These are phyloP conservation scores for Ogataea methanolica DNA, from an alignment of 805 yeast genomes.

Conservation along the genomic window DNA sequence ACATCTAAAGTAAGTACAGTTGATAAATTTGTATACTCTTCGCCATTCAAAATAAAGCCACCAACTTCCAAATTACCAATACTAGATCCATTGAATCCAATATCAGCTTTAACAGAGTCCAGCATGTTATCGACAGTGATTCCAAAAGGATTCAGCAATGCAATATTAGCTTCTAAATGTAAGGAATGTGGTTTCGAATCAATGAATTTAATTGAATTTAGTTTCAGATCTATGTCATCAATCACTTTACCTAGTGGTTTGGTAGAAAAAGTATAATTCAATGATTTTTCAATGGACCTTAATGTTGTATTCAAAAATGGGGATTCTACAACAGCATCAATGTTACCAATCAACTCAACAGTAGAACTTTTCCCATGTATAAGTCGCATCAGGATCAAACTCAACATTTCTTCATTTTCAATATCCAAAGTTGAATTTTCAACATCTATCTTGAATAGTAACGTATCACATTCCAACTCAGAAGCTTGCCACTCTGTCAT, in stretches of 20 bases:
- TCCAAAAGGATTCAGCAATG: conserved; percentile 32
- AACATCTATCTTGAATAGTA: conserved; percentile 4
- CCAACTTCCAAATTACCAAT: conserved; percentile 30
- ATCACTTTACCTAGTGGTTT: conserved; percentile 1
- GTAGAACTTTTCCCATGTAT: conserved; percentile 3
- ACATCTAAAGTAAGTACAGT: conserved; percentile 16
- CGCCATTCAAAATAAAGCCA: conserved; percentile 20
- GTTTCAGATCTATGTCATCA: conserved; percentile 2
- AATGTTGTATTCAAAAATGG: conserved; percentile 19
- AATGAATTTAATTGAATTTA: conserved; percentile 18
- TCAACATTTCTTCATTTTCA: neutral
- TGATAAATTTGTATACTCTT: conserved; percentile 18
- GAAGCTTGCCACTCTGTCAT: conserved; percentile 16
- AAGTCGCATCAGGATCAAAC: neutral
- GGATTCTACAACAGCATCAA: conserved; percentile 21
- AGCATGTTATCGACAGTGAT: conserved; percentile 27
- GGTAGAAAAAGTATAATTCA: conserved; percentile 1
- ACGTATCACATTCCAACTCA: conserved; percentile 13
- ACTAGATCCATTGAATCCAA: conserved; percentile 28
- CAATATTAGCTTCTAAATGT: conserved; percentile 28
- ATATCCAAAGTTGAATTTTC: conserved; percentile 6
- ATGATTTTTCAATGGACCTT: neutral
- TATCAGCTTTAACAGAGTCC: conserved; percentile 11
- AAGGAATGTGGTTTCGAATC: conserved; percentile 24
- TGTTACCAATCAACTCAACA: conserved; percentile 1